Evolutionary conservation across 106 monocot genomes (phyloP).

Genomic region (Dendrobium officinale): DNA sequence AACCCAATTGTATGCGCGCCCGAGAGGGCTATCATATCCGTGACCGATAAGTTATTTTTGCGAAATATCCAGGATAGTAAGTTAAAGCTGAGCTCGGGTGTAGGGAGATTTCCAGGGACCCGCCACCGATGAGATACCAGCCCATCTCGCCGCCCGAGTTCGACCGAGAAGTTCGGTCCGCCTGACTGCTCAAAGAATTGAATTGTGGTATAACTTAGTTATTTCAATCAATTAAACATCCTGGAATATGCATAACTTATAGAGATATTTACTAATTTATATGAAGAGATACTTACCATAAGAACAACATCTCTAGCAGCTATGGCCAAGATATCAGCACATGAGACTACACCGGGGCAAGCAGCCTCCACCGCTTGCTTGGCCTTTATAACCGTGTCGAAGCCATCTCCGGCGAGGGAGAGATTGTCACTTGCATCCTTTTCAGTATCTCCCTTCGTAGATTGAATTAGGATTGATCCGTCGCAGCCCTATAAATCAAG

Average conservation of each 20-base stretch:
- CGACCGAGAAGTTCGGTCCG: conserved; percentile 11
- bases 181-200: conserved; percentile 12
- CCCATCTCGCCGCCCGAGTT: conserved; percentile 16
- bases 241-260: not conserved
- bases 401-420: conserved; percentile 53
- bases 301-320: conserved; percentile 57
- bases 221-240: too few species aligned
- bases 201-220: too few species aligned
- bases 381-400: conserved; percentile 55
- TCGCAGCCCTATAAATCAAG: conserved; percentile 60
- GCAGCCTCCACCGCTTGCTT: conserved; percentile 59
- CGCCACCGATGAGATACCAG: conserved; percentile 3
- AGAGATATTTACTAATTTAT: not conserved
- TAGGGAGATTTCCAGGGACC: conserved; percentile 16
- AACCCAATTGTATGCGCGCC: conserved; percentile 19
- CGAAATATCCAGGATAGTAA: conserved; percentile 18
- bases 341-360: conserved; percentile 64
- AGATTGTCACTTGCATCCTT: conserved; percentile 34
- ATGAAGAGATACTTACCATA: conserved; percentile 19
- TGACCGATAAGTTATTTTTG: conserved; percentile 13
- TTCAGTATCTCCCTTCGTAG: conserved; percentile 47
- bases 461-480: conserved; percentile 53
- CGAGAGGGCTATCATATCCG: conserved; percentile 21
- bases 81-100: conserved; percentile 13
- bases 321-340: conserved; percentile 71